Base-by-base conservation (phyloP, 176 grass and related monocot genomes). In the Juncus effusus region DNA sequence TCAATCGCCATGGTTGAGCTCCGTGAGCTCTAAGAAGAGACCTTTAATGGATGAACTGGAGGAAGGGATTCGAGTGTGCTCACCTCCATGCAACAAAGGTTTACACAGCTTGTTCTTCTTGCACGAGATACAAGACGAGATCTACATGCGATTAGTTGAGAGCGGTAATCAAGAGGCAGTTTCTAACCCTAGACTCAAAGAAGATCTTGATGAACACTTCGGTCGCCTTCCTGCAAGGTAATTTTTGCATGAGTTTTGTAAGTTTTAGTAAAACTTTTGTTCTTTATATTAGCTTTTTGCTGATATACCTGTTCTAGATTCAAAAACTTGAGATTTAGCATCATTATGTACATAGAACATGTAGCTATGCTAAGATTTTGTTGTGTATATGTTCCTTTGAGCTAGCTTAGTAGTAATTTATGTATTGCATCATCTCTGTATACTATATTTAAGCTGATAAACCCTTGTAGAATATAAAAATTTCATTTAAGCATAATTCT, bases 21-120 rank as follows among this genome's bases (percentile, higher is more conserved):
- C 44, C 4, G 44, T 1, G 9, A 47, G 44, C 44, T 47, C 44
- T 47, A 9, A 47, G 44, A 47, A 47, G 44, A 47, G 65, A 52
- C 58, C 44, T 47, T 47, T 47, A 5, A 65, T 80, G 62, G 73
- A 62, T 7, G 73, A 40, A 51, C 19, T 79, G 52, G 80, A 86
- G 79, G 91, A 96, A 51, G 77, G 87, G 14, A 76, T 69, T 28
- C 85, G 82, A 38, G 88, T 91, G 85, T 92, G 85, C 80, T 84
- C 77, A 62, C 82, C 72, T 38, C 52, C 68, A 45, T n/a, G 49
- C 38, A 16, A 6, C 52, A 73, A 63, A 40, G 56, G 56, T 39
- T 57, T 76, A 59, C 74, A 61, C 57, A 36, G 54, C 19, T 57
- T 39, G 41, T 69, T 62, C 79, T 61, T 61, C 2, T 40, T 51